A percentile compares a stretch with the other conserved stretches of the same genome.
Conservation (phyloP, 495 filamentous ascomycete species). For the Pyrenopolyporus hunteri region DNA sequence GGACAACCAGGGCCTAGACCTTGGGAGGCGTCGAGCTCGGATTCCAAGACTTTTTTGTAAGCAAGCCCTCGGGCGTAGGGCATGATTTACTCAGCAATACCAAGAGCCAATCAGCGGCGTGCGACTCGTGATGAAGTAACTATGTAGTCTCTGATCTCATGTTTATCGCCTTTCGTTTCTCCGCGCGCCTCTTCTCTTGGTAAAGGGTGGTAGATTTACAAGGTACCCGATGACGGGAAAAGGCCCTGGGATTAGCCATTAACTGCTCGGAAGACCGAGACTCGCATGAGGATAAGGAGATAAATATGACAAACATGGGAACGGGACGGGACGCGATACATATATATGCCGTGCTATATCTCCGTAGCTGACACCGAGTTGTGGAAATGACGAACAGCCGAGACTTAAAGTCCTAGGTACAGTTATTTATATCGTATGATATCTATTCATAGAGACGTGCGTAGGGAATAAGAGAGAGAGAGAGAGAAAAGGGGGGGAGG, state of each 20-base stretch:
- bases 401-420: too few relatives aligned
- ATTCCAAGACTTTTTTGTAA: conserved; percentile 14
- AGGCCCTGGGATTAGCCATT: neutral
- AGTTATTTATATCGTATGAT: too few relatives aligned
- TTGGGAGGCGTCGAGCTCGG: neutral
- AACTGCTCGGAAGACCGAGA: conserved; percentile 18
- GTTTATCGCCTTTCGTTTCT: neutral
- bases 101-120: conserved; percentile 4
- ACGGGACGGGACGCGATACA: neutral
- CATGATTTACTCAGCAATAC: conserved; percentile 8
- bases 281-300: conserved; percentile 13
- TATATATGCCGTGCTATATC: neutral
- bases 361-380: neutral
- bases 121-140: too few relatives aligned
- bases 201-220: too few relatives aligned
- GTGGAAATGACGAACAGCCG: neutral
- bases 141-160: too few relatives aligned
- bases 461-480: neutral
- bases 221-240: too few relatives aligned
- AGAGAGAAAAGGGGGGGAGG: neutral
- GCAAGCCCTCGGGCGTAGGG: conserved; percentile 8
- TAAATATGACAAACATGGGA: neutral
- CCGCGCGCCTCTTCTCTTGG: neutral
- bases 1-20: neutral
- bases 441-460: neutral